Base-by-base conservation (phyloP, 441 rosid genomes). In the Eutrema salsugineum region DNA sequence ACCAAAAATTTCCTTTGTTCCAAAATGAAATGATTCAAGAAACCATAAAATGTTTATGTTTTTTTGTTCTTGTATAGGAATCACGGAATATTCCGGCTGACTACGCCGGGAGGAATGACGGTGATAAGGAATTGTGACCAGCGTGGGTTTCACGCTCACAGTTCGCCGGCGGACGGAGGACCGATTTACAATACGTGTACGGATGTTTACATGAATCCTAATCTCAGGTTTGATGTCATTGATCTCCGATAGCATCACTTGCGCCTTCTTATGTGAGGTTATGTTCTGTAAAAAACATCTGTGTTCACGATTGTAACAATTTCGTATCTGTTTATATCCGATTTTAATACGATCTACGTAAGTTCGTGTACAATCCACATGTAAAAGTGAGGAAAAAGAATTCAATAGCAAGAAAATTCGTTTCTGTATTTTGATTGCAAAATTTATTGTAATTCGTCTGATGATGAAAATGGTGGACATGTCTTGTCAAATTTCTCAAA, bases 41-140 rank as follows among this genome's bases (percentile, higher is more conserved):
- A 53, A 36, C n/a, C 42, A 6, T 49, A 35, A 57, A 33, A 10
- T 12, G 27, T 12, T 20, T 33, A 9, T 60, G 1, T 59, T 39
- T 40, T 43, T 1, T 8, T 27, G 11, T 2, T 24, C 3, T 0
- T 20, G 22, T 38, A n/a, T 79, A 93, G 98, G 72, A 88, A 76
- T 47, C 98, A 94, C 16, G 99, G 97, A 42, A 92, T 92, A 73
- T 94, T 94, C 72, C 86, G 96, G 77, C 71, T 94, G 86, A 92
- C 99, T 12, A 82, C 87, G 0, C 99, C 99, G 0, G 98, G 98
- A 66, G 99, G 99, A 63, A 92, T 94, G 91, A 86, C 94, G 2
- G 90, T 90, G 50, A 88, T 92, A 75, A 81, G 99, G 74, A 85
- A 92, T 4, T 92, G 98, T 85, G 91, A 84, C 62, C 88, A 53